Conservation (phyloP, 139 green algal species). For the Picocystis salinarum region DNA sequence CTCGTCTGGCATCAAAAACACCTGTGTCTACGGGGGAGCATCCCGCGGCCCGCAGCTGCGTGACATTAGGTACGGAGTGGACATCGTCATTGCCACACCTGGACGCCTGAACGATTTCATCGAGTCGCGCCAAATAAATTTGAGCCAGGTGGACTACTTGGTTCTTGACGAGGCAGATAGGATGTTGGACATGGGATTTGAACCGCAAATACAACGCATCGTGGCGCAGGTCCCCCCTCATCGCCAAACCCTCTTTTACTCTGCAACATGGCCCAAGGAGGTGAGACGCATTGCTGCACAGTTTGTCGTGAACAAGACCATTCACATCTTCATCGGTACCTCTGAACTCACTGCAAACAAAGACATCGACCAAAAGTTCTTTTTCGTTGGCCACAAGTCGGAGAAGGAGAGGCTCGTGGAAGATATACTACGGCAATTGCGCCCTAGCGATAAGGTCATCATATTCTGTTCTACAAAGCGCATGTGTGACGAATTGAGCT, state of each 20-base stretch:
- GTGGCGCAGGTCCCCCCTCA: slow-evolving; percentile 31
- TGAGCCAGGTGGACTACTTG: slow-evolving; percentile 50
- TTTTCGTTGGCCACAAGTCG: slow-evolving; percentile 7
- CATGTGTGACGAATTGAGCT: slow-evolving; percentile 72
- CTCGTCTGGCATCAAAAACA: slow-evolving; percentile 47
- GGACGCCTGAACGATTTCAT: slow-evolving; percentile 84
- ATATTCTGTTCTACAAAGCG: slow-evolving; percentile 82
- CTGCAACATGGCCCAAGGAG: slow-evolving; percentile 72
- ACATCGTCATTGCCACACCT: slow-evolving; percentile 77
- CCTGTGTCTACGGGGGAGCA: slow-evolving; percentile 74
- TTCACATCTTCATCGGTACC: slow-evolving; percentile 77
- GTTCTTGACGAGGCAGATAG: slow-evolving; percentile 86
- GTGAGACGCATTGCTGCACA: slow-evolving; percentile 64
- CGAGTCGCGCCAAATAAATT: slow-evolving; percentile 42
- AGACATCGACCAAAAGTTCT: slow-evolving; percentile 62
- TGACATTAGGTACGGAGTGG: slow-evolving; percentile 45
- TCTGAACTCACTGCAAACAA: neutral
- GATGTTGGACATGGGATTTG: slow-evolving; percentile 93
- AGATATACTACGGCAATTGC: slow-evolving; percentile 41
- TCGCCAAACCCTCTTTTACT: slow-evolving; percentile 84
- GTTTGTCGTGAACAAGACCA: slow-evolving; percentile 52
- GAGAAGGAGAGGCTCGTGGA: slow-evolving; percentile 50
- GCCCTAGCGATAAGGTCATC: slow-evolving; percentile 43
- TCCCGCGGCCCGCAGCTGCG: slow-evolving; percentile 66
- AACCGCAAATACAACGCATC: slow-evolving; percentile 81